A percentile compares a stretch with the other conserved stretches of the same genome.
Evolutionary conservation across 805 yeast genomes (phyloP).

Genomic region (Cyberlindnera bimundalis): DNA sequence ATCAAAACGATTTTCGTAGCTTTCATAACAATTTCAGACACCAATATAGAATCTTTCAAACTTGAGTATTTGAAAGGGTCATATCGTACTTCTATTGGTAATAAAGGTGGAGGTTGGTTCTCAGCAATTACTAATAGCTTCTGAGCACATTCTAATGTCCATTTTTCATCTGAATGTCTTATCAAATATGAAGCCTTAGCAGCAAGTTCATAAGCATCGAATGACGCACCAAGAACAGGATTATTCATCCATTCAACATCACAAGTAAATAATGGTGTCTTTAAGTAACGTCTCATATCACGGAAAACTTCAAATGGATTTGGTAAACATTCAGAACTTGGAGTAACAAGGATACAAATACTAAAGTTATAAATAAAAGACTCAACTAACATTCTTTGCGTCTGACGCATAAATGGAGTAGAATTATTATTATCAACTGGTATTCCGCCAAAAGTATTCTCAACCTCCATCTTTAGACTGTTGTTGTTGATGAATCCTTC

Average conservation of each 20-base stretch:
- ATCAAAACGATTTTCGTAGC: conserved; percentile 19
- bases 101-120: conserved; percentile 17
- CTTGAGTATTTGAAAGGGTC: conserved; percentile 14
- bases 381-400: conserved; percentile 38
- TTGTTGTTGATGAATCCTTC: conserved; percentile 22
- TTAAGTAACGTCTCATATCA: conserved; percentile 31
- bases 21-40: conserved; percentile 21
- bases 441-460: not conserved
- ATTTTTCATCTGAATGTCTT: conserved; percentile 12
- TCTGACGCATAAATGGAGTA: conserved; percentile 11
- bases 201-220: conserved; percentile 33
- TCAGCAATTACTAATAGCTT: conserved; percentile 19
- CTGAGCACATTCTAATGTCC: conserved; percentile 10
- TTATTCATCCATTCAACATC: conserved; percentile 41
- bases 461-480: conserved; percentile 21
- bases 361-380: conserved; percentile 43
- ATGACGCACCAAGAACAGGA: conserved; percentile 38
- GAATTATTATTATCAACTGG: not conserved
- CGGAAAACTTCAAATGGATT: conserved; percentile 40
- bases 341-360: conserved; percentile 37
- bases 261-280: conserved; percentile 35
- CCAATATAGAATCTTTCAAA: conserved; percentile 19
- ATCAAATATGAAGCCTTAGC: conserved; percentile 35
- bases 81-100: conserved; percentile 18
- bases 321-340: conserved; percentile 33